A percentile compares a stretch with the other conserved stretches of the same genome.
Evolutionary conservation across 495 filamentous ascomycete species (phyloP).

Genomic region (Elaphomyces granulatus): DNA sequence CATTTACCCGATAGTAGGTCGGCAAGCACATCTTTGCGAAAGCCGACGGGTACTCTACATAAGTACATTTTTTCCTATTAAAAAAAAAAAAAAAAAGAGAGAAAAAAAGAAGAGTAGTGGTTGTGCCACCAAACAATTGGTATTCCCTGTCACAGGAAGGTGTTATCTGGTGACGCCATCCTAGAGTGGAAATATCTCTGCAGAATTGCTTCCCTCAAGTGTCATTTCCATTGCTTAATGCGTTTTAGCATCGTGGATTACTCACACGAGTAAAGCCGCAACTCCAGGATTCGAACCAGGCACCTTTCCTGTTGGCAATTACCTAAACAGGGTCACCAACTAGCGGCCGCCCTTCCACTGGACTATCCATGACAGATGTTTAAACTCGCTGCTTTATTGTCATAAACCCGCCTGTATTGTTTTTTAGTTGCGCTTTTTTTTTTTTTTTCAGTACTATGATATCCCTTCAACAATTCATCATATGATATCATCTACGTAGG

Average conservation of each 20-base stretch:
- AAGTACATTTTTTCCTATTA: too few relatives aligned
- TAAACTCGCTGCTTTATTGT: background rate
- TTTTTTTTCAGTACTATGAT: too few relatives aligned
- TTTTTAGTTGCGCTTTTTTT: too few relatives aligned
- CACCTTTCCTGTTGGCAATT: slow-evolving; percentile 33
- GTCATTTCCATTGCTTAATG: slow-evolving; percentile 48
- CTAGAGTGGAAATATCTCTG: slow-evolving; percentile 46
- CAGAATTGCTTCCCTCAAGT: slow-evolving; percentile 54
- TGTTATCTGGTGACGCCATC: slow-evolving; percentile 46
- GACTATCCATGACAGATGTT: slow-evolving; percentile 33
- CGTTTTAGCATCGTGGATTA: slow-evolving; percentile 44
- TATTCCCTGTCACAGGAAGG: slow-evolving; percentile 31
- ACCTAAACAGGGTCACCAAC: slow-evolving; percentile 29
- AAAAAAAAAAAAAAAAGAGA: slow-evolving; percentile 9
- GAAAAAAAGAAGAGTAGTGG: slow-evolving; percentile 14
- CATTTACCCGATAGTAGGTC: too few relatives aligned
- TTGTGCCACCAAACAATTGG: slow-evolving; percentile 29
- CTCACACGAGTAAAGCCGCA: slow-evolving; percentile 42
- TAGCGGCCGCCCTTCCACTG: slow-evolving; percentile 31
- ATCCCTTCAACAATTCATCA: too few relatives aligned
- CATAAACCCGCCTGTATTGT: too few relatives aligned
- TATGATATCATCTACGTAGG: too few relatives aligned
- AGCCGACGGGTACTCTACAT: too few relatives aligned
- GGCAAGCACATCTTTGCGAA: too few relatives aligned
- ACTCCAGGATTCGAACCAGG: slow-evolving; percentile 49